These are phyloP conservation scores for Annona cherimola DNA, from an alignment of 164 flowering plant genomes.

Conservation along the genomic window DNA sequence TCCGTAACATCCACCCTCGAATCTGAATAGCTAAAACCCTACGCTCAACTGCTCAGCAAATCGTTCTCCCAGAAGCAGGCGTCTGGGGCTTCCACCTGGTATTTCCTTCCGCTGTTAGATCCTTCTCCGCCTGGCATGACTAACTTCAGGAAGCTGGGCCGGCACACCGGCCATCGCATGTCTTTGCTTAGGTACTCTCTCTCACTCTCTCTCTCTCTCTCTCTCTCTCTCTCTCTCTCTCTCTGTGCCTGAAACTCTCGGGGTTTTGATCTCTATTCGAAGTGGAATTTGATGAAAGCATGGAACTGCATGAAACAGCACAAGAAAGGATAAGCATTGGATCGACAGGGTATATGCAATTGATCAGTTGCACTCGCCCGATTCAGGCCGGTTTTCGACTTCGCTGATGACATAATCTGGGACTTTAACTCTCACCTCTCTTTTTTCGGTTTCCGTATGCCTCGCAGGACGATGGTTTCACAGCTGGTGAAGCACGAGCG, in stretches of 20 bases:
- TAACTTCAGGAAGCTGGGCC: conserved; percentile 66
- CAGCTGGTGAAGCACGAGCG: conserved; percentile 95
- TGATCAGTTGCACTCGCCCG: neutral
- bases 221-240: neutral
- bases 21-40: too few species aligned
- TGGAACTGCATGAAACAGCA: neutral
- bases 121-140: conserved; percentile 28
- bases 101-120: neutral
- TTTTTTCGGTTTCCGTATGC: neutral
- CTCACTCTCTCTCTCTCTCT: neutral
- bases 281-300: neutral
- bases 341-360: too few species aligned
- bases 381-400: neutral
- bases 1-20: too few species aligned
- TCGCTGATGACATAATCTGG: neutral
- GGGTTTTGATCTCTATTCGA: neutral
- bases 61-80: too few species aligned
- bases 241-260: neutral
- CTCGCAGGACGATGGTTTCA: conserved; percentile 85
- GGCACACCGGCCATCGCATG: conserved; percentile 72
- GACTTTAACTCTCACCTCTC: neutral
- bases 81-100: too few species aligned
- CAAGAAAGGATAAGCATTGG: too few species aligned
- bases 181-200: conserved; percentile 62
- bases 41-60: too few species aligned